A percentile compares a stretch with the other conserved stretches of the same genome.
Conservation (phyloP, 495 filamentous ascomycete species). For the Xylaria scruposa region DNA sequence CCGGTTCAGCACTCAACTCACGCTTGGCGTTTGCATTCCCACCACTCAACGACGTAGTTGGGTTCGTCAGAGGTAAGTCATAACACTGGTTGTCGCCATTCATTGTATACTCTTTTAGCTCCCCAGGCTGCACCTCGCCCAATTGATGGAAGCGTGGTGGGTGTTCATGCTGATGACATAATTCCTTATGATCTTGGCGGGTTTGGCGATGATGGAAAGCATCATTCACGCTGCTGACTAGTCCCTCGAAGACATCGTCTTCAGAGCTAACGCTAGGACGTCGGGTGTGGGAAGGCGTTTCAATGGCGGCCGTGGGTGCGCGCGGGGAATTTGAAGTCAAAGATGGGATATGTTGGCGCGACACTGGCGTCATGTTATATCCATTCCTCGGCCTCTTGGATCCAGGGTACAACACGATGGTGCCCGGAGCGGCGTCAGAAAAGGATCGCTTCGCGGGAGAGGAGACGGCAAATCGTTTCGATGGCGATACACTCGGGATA, state of each 20-base stretch:
- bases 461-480: conserved; percentile 6
- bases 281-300: background rate
- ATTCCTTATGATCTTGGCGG: background rate
- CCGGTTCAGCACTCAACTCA: background rate
- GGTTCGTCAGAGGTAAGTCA: too few species aligned
- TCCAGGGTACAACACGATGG: conserved; percentile 13
- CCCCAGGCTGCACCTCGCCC: background rate
- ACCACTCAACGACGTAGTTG: background rate
- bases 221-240: conserved; percentile 34
- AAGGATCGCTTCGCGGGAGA: conserved; percentile 13
- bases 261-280: conserved; percentile 22
- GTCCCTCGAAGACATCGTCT: conserved; percentile 28
- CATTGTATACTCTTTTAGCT: background rate
- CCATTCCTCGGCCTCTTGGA: conserved; percentile 33
- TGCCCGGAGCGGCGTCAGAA: conserved; percentile 8
- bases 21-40: background rate
- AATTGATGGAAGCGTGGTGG: background rate
- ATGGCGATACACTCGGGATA: conserved; percentile 22
- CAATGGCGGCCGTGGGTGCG: background rate
- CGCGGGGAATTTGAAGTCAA: background rate
- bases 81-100: too few species aligned
- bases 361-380: background rate
- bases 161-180: background rate
- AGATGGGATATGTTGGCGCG: background rate
- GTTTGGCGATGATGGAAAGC: conserved; percentile 13